phyloP scores from a whole-genome alignment of 2,329 filamentous ascomycete genomes.

The Hortaea werneckii region DNA sequence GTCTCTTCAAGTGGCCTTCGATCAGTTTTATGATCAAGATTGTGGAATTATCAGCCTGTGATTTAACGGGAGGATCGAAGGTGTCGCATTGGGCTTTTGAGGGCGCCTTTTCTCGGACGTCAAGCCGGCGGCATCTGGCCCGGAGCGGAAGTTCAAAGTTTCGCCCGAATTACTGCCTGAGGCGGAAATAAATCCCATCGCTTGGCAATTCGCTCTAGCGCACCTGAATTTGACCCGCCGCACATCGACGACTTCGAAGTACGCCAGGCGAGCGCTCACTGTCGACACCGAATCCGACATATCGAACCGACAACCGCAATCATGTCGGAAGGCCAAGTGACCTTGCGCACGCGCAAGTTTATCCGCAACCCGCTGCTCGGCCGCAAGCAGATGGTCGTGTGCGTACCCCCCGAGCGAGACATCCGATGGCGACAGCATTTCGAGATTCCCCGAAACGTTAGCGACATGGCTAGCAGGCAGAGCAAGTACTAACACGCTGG shows the following conservation, averaged over 20 bases:
- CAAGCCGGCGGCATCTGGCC: no score
- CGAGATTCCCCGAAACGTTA: not conserved
- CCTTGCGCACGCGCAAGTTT: slow-evolving; percentile 93
- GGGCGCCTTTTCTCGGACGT: no score
- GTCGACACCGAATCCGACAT: slow-evolving; percentile 4
- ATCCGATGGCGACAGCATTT: not conserved
- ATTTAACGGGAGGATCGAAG: no score
- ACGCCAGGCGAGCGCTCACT: slow-evolving; percentile 13
- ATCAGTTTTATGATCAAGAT: no score
- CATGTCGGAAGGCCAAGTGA: slow-evolving; percentile 69
- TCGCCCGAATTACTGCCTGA: not conserved
- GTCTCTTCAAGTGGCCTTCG: no score
- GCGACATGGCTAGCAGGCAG: not conserved
- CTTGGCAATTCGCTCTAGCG: not conserved
- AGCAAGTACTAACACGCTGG: slow-evolving; percentile 12
- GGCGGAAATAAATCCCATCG: not conserved
- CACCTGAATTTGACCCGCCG: not conserved
- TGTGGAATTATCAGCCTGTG: no score
- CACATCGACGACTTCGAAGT: not conserved
- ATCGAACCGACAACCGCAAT: slow-evolving; percentile 43
- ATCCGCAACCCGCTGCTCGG: slow-evolving; percentile 98
- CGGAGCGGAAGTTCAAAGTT: no score
- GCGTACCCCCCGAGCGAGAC: slow-evolving; percentile 15
- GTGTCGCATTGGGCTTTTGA: no score
- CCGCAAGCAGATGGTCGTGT: slow-evolving; percentile 99